phyloP scores from a whole-genome alignment of 257 asterid genomes.

The Gentiana dahurica region DNA sequence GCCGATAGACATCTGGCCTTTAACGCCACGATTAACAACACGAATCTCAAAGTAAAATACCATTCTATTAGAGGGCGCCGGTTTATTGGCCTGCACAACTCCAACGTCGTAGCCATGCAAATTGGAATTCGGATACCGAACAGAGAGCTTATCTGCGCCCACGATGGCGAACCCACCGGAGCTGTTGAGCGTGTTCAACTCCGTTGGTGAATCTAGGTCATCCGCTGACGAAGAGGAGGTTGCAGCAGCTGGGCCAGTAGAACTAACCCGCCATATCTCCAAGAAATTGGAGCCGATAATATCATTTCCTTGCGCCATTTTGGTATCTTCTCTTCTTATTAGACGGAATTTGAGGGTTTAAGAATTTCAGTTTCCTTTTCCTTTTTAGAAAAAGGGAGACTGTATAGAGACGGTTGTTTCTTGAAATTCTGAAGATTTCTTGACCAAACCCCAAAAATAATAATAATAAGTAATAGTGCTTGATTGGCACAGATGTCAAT shows the following conservation, averaged over 20 bases:
- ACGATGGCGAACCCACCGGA: slow-evolving; percentile 74
- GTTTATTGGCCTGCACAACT: slow-evolving; percentile 72
- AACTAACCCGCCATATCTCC: slow-evolving; percentile 53
- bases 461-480: too few relatives aligned
- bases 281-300: slow-evolving; percentile 60
- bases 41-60: slow-evolving; percentile 72
- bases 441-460: too few relatives aligned
- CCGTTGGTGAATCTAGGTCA: slow-evolving; percentile 47
- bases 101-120: slow-evolving; percentile 89
- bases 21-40: slow-evolving; percentile 73
- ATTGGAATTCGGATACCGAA: slow-evolving; percentile 44
- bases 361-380: too few relatives aligned
- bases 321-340: background rate
- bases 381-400: too few relatives aligned
- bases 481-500: too few relatives aligned
- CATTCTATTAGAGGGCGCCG: slow-evolving; percentile 71
- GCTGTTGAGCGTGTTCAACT: slow-evolving; percentile 62
- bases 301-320: slow-evolving; percentile 27
- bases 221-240: slow-evolving; percentile 14
- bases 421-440: too few relatives aligned
- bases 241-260: slow-evolving; percentile 32
- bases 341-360: too few relatives aligned
- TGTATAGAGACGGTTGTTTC: too few relatives aligned
- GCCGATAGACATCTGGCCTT: slow-evolving; percentile 82
- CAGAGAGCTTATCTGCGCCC: slow-evolving; percentile 74